Evolutionary conservation across 1,284 basidiomycete genomes (phyloP).

Genomic region (Cutaneotrichosporon sp.): DNA sequence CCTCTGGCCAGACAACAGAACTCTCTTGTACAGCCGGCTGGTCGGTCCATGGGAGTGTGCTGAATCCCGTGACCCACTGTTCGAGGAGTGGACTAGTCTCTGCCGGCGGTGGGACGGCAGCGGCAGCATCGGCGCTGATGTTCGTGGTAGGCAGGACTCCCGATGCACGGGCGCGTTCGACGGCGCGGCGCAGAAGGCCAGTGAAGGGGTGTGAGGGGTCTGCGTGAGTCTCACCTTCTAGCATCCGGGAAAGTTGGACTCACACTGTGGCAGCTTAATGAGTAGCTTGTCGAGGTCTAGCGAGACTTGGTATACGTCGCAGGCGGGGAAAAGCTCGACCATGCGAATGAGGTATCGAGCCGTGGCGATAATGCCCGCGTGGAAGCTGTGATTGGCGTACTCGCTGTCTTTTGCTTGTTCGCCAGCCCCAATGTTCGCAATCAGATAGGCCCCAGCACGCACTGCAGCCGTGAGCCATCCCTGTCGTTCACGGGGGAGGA

Average conservation of each 20-base stretch:
- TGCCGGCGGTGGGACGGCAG: conserved; percentile 21
- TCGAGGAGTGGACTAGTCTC: not conserved
- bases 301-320: conserved; percentile 21
- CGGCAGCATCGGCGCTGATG: conserved; percentile 12
- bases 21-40: not conserved
- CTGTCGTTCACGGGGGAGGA: conserved; percentile 14
- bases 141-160: conserved; percentile 15
- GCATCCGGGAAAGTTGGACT: not conserved
- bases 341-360: conserved; percentile 26
- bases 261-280: conserved; percentile 14
- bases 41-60: conserved; percentile 22
- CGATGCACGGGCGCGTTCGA: conserved; percentile 11
- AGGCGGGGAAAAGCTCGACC: conserved; percentile 21
- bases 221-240: not conserved
- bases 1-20: not conserved
- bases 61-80: conserved; percentile 17
- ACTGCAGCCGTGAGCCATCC: conserved; percentile 17
- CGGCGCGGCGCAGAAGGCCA: conserved; percentile 4
- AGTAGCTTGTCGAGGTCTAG: conserved; percentile 24
- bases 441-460: conserved; percentile 18
- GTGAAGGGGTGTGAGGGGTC: conserved; percentile 16
- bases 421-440: conserved; percentile 11
- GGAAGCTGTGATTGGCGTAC: conserved; percentile 20
- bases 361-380: conserved; percentile 23
- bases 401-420: conserved; percentile 14